phyloP scores from a whole-genome alignment of 2,329 filamentous ascomycete genomes.

The Fusarium sp. region DNA sequence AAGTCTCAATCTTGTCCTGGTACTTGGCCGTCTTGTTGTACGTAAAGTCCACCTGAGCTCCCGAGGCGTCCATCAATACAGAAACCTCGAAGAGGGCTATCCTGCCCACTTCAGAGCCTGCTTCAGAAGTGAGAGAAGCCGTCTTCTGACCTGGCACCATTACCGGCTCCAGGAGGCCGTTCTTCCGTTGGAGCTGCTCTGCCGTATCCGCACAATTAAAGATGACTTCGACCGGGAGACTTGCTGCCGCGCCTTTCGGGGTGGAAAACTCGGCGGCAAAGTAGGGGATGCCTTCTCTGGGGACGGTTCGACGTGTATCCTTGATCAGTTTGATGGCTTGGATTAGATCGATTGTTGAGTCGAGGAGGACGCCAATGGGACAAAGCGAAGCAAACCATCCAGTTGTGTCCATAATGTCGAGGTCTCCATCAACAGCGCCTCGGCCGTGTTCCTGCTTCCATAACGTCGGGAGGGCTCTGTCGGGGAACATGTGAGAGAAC shows the following conservation, averaged over 20 bases:
- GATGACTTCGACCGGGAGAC: constrained; percentile 67
- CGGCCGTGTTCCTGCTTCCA: constrained; percentile 68
- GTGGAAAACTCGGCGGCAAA: constrained; percentile 61
- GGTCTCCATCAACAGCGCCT: constrained; percentile 55
- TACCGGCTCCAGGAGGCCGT: constrained; percentile 63
- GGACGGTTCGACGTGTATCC: constrained; percentile 60
- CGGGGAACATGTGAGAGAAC: constrained; percentile 66
- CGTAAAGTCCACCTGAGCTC: constrained; percentile 58
- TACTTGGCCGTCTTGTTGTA: constrained; percentile 58
- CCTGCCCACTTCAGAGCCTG: constrained; percentile 60
- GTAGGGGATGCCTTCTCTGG: constrained; percentile 60
- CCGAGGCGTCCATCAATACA: constrained; percentile 57
- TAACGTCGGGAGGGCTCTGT: constrained; percentile 62
- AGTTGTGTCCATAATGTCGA: constrained; percentile 68
- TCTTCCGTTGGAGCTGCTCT: constrained; percentile 60
- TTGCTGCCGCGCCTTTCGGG: constrained; percentile 46
- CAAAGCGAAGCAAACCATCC: constrained; percentile 71
- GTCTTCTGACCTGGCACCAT: constrained; percentile 54
- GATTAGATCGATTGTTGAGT: constrained; percentile 61
- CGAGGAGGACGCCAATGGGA: constrained; percentile 60
- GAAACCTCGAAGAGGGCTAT: constrained; percentile 65
- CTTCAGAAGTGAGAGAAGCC: constrained; percentile 55
- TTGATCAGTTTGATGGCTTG: constrained; percentile 66
- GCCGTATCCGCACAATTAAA: constrained; percentile 67
- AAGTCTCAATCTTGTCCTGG: constrained; percentile 57